Percentiles rank a stretch among this genome's conserved stretches.
Evolutionary conservation across 164 flowering plant genomes (phyloP).

Genomic region (Tinospora cordifolia): DNA sequence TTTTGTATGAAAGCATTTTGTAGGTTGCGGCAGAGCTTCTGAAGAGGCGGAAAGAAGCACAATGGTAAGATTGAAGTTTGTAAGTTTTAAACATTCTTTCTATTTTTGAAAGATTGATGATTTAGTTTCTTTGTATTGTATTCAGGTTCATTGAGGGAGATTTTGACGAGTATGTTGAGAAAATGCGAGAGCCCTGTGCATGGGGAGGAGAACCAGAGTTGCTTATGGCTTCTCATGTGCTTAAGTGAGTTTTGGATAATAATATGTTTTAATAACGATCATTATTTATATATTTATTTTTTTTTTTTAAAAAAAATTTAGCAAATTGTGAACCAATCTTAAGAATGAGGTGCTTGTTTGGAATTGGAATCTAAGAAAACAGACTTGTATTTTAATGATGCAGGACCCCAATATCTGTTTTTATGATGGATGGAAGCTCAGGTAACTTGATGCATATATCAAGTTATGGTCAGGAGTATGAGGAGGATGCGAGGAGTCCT

Average conservation of each 20-base stretch:
- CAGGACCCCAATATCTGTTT: constrained; percentile 68
- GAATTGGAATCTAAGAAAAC: neutral
- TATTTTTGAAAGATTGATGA: neutral
- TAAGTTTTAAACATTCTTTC: neutral
- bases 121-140: neutral
- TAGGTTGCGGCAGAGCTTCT: constrained; percentile 80
- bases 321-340: no score
- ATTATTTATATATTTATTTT: neutral
- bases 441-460: constrained; percentile 48
- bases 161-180: constrained; percentile 61
- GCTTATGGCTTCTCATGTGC: constrained; percentile 75
- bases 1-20: neutral
- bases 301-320: no score
- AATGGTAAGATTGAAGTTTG: constrained; percentile 38
- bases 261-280: neutral
- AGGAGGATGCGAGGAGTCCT: constrained; percentile 32
- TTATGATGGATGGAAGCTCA: constrained; percentile 46
- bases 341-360: neutral
- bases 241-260: constrained; percentile 38
- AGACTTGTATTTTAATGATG: neutral
- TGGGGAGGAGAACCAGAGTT: constrained; percentile 94
- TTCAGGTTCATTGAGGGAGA: constrained; percentile 77
- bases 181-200: constrained; percentile 51
- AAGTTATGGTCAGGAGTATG: constrained; percentile 66
- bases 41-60: constrained; percentile 74